Percentiles rank a stretch among this genome's conserved stretches.
phyloP scores from a whole-genome alignment of 495 filamentous ascomycete species.

The Lentithecium fluviatile region DNA sequence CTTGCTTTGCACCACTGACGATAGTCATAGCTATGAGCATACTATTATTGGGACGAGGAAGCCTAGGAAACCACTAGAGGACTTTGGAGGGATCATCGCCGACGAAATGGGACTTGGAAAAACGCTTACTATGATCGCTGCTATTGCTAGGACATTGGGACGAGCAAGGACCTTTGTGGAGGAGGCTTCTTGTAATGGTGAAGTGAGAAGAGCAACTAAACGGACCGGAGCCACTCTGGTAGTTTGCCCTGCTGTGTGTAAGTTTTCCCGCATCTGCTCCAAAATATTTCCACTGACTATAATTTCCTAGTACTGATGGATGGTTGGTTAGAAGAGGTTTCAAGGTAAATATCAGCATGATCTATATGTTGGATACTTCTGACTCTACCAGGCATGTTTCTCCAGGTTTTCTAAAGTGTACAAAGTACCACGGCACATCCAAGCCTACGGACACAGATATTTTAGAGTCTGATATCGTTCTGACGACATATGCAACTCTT shows the following conservation, averaged over 20 bases:
- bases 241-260: conserved; percentile 45
- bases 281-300: not conserved
- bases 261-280: not conserved
- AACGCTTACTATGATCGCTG: conserved; percentile 45
- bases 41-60: conserved; percentile 13
- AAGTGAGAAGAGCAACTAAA: conserved; percentile 2
- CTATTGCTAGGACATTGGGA: conserved; percentile 39
- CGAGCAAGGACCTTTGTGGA: conserved; percentile 11
- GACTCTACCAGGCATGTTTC: conserved; percentile 34
- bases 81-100: conserved; percentile 37
- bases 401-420: conserved; percentile 31
- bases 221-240: conserved; percentile 48
- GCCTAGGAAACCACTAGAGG: conserved; percentile 33
- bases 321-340: conserved; percentile 40
- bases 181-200: conserved; percentile 1
- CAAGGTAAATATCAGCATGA: conserved; percentile 35
- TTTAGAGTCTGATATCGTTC: conserved; percentile 39
- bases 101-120: conserved; percentile 55
- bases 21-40: conserved; percentile 11
- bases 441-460: conserved; percentile 26
- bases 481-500: conserved; percentile 49
- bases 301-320: conserved; percentile 34
- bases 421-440: conserved; percentile 43
- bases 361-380: not conserved
- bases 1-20: too few relatives aligned